Percentiles rank a stretch among this genome's conserved stretches.
Conservation (phyloP, 208 protist genomes). For the Leptomonas pyrrhocoris region DNA sequence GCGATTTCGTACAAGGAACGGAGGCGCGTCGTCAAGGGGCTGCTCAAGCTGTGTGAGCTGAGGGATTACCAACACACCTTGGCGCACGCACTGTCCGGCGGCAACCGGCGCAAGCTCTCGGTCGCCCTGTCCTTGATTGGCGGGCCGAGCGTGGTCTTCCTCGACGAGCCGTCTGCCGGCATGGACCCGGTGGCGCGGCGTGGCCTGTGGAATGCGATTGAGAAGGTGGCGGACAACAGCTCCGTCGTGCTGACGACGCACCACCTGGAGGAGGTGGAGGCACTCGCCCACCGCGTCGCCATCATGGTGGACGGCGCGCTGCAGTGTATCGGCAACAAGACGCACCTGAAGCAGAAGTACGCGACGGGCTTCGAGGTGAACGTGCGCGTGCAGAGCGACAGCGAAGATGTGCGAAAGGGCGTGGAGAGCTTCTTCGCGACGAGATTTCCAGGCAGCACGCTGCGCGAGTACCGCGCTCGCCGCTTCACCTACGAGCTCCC, state of each 20-base stretch:
- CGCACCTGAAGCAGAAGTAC: conserved; percentile 75
- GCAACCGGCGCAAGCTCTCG: conserved; percentile 79
- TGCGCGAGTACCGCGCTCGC: conserved; percentile 43
- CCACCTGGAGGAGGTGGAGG: conserved; percentile 93
- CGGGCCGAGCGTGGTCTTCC: conserved; percentile 56
- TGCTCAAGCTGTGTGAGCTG: conserved; percentile 44
- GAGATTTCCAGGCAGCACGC: conserved; percentile 32
- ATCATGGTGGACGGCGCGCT: conserved; percentile 85
- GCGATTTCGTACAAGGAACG: conserved; percentile 38
- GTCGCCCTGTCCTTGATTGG: conserved; percentile 77
- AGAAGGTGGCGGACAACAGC: conserved; percentile 60
- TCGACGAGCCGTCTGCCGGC: conserved; percentile 76
- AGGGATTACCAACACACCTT: conserved; percentile 37
- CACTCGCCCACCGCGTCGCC: conserved; percentile 66
- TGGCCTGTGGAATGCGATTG: conserved; percentile 70
- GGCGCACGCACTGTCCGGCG: conserved; percentile 46
- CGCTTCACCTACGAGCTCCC: conserved; percentile 61
- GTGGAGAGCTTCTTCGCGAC: conserved; percentile 44
- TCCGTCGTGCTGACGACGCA: conserved; percentile 92
- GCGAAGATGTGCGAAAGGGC: conserved; percentile 7
- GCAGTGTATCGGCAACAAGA: conserved; percentile 72
- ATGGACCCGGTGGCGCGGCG: conserved; percentile 71
- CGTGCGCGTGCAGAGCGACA: conserved; percentile 37
- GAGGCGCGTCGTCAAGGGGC: conserved; percentile 34
- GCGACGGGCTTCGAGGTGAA: conserved; percentile 64